Base-by-base conservation (phyloP, 225 moss, liverwort and hornwort genomes). In the Pleurozium schreberi region DNA sequence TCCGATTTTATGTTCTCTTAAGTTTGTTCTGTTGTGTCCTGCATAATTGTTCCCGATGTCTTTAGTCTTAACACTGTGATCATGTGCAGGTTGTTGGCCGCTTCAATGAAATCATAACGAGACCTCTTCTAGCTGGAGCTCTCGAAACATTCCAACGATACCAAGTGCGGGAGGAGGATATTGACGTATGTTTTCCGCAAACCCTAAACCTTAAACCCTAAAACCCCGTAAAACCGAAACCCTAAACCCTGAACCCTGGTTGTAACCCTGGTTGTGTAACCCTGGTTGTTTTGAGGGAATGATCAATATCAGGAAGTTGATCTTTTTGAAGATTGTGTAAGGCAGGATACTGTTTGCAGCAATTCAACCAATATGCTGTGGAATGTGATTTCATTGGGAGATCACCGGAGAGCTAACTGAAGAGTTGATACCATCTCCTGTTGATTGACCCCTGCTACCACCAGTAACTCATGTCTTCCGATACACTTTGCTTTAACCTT, bases 81-180 rank as follows among this genome's bases (percentile, higher is more conserved):
- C 55, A 20, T 86, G 89, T 86, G 86, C 88, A 96, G 96, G 94
- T 98, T 89, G 98, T 95, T 82, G 98, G 93, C 36, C 96, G 96
- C 64, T 98, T 98, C 91, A 98, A 98, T 80, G 96, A 98, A 88
- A 88, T 98, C 43, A 93, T 98, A 11, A 98, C 98, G 33, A 94
- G 89, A 82, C 96, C 96, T 79, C 92, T 98, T 64, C 83, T 98
- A 79, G 94, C 92, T 47, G 98, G 98, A 88, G 96, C 96, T 85
- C 90, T 98, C 26, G 96, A 98, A 80, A 91, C 96, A 10, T 98
- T 98, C 82, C 80, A 90, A 14, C 96, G 91, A 84, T 95, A 96
- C 88, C 92, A 93, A 88, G 95, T 98, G n/a, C 92, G 88, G 62
- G 93, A 98, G 61, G 94, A 96, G 84, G 96, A 98, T 88, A 87